phyloP scores from a whole-genome alignment of 2,329 filamentous ascomycete genomes.

The Blastomyces silverae region DNA sequence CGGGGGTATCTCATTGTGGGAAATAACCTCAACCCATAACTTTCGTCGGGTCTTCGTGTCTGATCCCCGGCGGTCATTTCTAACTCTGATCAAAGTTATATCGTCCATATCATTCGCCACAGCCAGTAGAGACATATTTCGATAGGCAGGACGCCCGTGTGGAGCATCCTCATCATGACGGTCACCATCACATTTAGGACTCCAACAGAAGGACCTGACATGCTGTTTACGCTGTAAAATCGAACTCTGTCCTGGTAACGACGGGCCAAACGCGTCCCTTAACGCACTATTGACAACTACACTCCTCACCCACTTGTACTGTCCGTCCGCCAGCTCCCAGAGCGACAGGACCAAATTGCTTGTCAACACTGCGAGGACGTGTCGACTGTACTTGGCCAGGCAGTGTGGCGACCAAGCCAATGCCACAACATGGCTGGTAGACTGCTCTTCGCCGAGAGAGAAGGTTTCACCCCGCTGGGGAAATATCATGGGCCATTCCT shows the following conservation, averaged over 20 bases:
- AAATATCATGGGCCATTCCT: slow-evolving; percentile 45
- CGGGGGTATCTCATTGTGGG: slow-evolving; percentile 22
- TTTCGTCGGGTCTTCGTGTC: slow-evolving; percentile 8
- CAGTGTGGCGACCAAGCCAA: slow-evolving; percentile 54
- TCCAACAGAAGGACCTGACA: slow-evolving; percentile 42
- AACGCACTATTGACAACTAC: slow-evolving; percentile 49
- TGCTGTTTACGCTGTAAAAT: slow-evolving; percentile 28
- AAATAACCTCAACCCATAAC: slow-evolving; percentile 28
- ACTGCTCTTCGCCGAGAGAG: slow-evolving; percentile 55
- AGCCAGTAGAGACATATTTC: slow-evolving; percentile 33
- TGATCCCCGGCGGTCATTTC: slow-evolving; percentile 9
- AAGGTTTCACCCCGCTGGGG: slow-evolving; percentile 44
- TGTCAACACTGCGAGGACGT: slow-evolving; percentile 50
- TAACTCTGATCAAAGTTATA: slow-evolving; percentile 29
- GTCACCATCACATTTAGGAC: slow-evolving; percentile 16
- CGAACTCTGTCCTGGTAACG: slow-evolving; percentile 21
- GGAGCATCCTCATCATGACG: neutral
- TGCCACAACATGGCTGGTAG: slow-evolving; percentile 44
- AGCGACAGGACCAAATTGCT: slow-evolving; percentile 52
- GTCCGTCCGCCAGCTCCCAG: slow-evolving; percentile 47
- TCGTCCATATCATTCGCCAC: slow-evolving; percentile 39
- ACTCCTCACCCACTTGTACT: slow-evolving; percentile 47
- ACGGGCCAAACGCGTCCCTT: slow-evolving; percentile 34
- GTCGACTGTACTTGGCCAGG: slow-evolving; percentile 49
- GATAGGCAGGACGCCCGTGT: slow-evolving; percentile 20